These are phyloP conservation scores for Cenchrus americanus DNA, from an alignment of 176 grass and related monocot genomes.

Conservation along the genomic window DNA sequence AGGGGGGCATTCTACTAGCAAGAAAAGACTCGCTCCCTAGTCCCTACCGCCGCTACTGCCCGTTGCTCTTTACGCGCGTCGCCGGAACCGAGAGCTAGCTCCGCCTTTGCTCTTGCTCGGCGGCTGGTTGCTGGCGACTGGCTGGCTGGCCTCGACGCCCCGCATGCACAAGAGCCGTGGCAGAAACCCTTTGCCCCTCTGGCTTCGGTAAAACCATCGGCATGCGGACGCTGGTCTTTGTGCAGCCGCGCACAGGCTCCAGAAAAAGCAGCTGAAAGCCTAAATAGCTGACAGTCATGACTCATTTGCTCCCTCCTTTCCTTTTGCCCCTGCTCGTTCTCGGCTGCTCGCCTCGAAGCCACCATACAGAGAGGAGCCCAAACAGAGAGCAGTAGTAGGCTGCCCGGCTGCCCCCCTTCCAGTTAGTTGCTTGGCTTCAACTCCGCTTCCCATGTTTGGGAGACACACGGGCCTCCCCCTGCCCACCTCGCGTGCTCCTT, in stretches of 20 bases:
- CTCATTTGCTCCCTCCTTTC: constrained; percentile 46
- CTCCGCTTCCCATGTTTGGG: constrained; percentile 33
- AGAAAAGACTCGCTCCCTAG: constrained; percentile 11
- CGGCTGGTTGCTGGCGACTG: neutral
- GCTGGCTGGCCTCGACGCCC: neutral
- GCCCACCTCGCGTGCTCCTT: constrained; percentile 9
- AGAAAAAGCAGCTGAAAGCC: constrained; percentile 42
- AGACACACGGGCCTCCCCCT: neutral
- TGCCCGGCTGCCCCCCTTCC: neutral
- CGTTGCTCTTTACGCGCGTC: neutral
- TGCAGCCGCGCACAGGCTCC: constrained; percentile 23
- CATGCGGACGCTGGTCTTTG: neutral
- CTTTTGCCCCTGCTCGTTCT: constrained; percentile 36
- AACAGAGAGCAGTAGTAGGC: neutral
- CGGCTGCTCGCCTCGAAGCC: neutral
- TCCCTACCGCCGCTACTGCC: neutral
- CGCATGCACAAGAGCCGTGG: too few relatives aligned
- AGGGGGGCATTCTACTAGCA: neutral
- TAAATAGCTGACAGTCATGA: constrained; percentile 52
- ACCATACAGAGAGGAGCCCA: neutral
- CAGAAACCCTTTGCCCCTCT: neutral
- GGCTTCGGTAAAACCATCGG: neutral
- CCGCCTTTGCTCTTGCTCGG: neutral
- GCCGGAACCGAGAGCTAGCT: neutral
- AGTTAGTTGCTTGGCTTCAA: neutral